These are phyloP conservation scores for Spergularia azorica DNA, from an alignment of 179 eudicot genomes.

Conservation along the genomic window DNA sequence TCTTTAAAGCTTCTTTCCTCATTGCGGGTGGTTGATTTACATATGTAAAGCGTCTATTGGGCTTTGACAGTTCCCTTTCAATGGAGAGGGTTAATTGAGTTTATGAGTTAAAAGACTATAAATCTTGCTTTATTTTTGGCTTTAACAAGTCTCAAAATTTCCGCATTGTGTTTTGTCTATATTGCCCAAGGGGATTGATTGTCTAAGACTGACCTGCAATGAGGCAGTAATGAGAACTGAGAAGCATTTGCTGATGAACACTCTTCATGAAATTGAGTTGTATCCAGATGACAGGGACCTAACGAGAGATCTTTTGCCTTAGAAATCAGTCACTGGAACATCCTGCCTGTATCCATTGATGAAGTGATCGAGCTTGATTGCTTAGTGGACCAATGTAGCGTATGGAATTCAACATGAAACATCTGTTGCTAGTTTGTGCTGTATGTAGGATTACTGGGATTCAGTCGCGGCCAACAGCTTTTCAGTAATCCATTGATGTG, in stretches of 20 bases:
- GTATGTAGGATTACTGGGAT: slow-evolving; percentile 7
- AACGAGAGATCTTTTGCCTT: not conserved
- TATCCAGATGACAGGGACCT: not conserved
- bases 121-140: no score
- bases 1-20: not conserved
- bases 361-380: no score
- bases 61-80: no score
- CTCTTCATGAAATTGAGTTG: no score
- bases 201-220: not conserved
- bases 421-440: not conserved
- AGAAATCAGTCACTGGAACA: no score
- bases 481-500: not conserved
- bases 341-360: not conserved
- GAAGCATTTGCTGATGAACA: not conserved
- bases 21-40: slow-evolving; percentile 1
- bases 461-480: not conserved
- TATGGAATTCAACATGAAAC: not conserved
- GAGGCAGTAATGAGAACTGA: not conserved
- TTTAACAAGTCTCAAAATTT: not conserved
- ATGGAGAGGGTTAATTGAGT: no score
- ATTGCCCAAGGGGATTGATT: not conserved
- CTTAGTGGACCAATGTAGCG: not conserved
- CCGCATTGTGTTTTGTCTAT: not conserved
- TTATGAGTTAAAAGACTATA: no score
- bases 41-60: not conserved